These are phyloP conservation scores for Podospora tetraspora DNA, from an alignment of 495 filamentous ascomycete species.

Conservation along the genomic window DNA sequence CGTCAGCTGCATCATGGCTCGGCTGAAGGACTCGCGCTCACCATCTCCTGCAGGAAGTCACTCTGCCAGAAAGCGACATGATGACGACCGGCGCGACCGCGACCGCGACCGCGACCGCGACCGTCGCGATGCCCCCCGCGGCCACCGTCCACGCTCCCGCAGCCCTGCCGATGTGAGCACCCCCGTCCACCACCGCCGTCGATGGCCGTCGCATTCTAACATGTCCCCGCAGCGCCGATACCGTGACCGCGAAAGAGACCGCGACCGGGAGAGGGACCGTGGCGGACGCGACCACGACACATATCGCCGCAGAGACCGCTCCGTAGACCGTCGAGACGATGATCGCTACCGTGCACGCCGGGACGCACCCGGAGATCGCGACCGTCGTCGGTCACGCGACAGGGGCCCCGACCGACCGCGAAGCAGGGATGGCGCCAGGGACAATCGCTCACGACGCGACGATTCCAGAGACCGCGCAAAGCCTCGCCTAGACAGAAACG, in stretches of 20 bases:
- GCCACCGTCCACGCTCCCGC: slow-evolving; percentile 63
- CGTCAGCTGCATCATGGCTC: slow-evolving; percentile 65
- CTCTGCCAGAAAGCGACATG: slow-evolving; percentile 69
- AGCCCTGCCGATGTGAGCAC: slow-evolving; percentile 63
- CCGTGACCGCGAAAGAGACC: slow-evolving; percentile 39
- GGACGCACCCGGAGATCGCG: slow-evolving; percentile 26
- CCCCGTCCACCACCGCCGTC: neutral
- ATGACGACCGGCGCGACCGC: slow-evolving; percentile 67
- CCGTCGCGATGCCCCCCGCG: slow-evolving; percentile 45
- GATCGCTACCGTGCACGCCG: slow-evolving; percentile 58
- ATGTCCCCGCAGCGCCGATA: slow-evolving; percentile 49
- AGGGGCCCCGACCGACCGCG: slow-evolving; percentile 54
- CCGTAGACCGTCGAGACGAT: slow-evolving; percentile 68
- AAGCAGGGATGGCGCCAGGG: slow-evolving; percentile 59
- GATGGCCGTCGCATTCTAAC: slow-evolving; percentile 27
- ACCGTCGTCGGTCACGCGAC: slow-evolving; percentile 55
- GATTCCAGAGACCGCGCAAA: slow-evolving; percentile 68
- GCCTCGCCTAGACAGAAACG: slow-evolving; percentile 53
- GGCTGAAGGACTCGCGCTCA: slow-evolving; percentile 89
- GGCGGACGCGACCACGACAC: slow-evolving; percentile 53
- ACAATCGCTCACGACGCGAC: slow-evolving; percentile 71
- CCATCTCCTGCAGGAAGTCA: slow-evolving; percentile 92
- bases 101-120: slow-evolving; percentile 49
- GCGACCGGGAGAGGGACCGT: slow-evolving; percentile 35
- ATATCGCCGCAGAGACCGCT: slow-evolving; percentile 67